Conservation (phyloP, 75 land plant genomes). For the Cryptomeria japonica region DNA sequence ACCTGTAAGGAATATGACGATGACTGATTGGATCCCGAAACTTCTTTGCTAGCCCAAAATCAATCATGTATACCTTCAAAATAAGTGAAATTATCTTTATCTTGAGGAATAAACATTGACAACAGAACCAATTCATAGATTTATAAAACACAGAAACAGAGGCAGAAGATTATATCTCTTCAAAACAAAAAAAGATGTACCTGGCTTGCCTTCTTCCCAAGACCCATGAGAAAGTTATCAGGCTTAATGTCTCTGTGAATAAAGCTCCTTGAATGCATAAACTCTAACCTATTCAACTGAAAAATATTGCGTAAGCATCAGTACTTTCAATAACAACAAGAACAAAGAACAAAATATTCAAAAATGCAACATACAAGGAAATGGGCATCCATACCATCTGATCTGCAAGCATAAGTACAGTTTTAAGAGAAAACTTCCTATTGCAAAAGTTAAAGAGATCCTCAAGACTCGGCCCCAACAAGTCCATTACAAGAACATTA, state of each 20-base stretch:
- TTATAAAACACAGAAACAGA: neutral
- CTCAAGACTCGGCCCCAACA: slow-evolving; percentile 81
- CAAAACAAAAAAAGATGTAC: slow-evolving; percentile 6
- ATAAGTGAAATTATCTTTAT: neutral
- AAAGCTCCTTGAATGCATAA: slow-evolving; percentile 49
- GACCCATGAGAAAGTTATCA: slow-evolving; percentile 65
- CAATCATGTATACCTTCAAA: slow-evolving; percentile 56
- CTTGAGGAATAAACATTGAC: neutral
- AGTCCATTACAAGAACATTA: slow-evolving; percentile 70
- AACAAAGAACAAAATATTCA: neutral
- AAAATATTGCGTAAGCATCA: neutral
- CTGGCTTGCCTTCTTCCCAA: slow-evolving; percentile 64
- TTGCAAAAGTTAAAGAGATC: slow-evolving; percentile 78
- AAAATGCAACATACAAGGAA: neutral
- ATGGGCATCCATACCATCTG: slow-evolving; percentile 53
- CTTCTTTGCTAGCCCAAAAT: slow-evolving; percentile 66
- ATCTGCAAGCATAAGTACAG: slow-evolving; percentile 84
- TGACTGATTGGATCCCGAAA: slow-evolving; percentile 52
- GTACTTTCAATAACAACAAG: neutral
- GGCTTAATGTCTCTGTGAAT: slow-evolving; percentile 66
- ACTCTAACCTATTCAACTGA: slow-evolving; percentile 55
- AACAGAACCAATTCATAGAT: neutral
- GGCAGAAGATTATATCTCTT: neutral
- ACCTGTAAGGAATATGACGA: slow-evolving; percentile 66
- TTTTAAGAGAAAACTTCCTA: slow-evolving; percentile 72